Evolutionary conservation across 176 grass and related monocot species (phyloP), one percentile per base, ranked within the genome.

Genomic region (Juncus effusus): DNA sequence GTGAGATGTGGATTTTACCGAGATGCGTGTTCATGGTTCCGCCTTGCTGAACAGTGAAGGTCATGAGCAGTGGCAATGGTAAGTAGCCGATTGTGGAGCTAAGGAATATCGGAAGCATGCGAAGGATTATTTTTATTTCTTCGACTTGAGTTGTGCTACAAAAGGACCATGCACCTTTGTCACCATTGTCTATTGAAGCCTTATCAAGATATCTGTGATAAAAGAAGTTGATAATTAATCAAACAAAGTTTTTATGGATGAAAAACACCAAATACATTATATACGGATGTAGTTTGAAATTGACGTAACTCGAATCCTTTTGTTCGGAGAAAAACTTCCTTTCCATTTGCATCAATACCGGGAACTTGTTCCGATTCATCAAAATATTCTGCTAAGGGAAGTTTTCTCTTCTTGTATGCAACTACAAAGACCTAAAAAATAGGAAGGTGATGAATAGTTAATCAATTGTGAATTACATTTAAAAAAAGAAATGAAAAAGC

Each of bases 11-110:
- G 68, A 76, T 70, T 70, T 8, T 38, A 61, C 78, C 81, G 12
- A 84, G 39, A n/a, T 57, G 76, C 41, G 85, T 88, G 85, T 85
- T 54, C 79, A 85, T 88, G 28, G 79, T 51, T 4, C 47, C 55
- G 1, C 77, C 85, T 67, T 88, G 90, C 52, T 88, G 80, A 52
- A 88, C 71, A 6, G 82, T 84, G 73, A 94, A 79, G 49, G 85
- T 41, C 54, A 83, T 59, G 13, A 82, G 85, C 39, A 87, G 85
- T 4, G 89, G 70, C 4, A 94, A 42, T 16, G 83, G 65, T 60
- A 83, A n/a, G 76, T 79, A 70, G 16, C 60, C 63, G 44, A 85
- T 44, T 41, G 84, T 62, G 16, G 90, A 82, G 41, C 58, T 76
- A n/a, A 83, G 36, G 79, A 88, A 95, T 51, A 88, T 16, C 16